Conservation (phyloP, 768 basidiomycete genomes). For the Rhizopogon salebrosus region DNA sequence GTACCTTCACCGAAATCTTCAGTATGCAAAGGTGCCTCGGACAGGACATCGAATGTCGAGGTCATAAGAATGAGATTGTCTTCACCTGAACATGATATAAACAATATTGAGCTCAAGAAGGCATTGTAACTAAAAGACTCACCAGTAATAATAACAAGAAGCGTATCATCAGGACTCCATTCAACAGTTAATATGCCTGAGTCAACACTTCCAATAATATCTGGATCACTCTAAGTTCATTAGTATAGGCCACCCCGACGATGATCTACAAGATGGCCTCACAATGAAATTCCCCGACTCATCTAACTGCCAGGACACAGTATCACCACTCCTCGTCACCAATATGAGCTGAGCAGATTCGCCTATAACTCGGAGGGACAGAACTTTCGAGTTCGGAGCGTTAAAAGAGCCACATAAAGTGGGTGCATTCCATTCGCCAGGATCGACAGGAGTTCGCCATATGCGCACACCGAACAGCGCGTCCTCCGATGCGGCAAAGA, state of each 20-base stretch:
- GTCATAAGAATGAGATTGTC: slow-evolving; percentile 86
- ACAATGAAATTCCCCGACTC: slow-evolving; percentile 40
- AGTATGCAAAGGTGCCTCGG: slow-evolving; percentile 68
- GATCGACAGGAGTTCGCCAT: slow-evolving; percentile 34
- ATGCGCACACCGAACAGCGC: slow-evolving; percentile 54
- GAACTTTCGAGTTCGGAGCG: slow-evolving; percentile 35
- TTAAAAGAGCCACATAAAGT: slow-evolving; percentile 20
- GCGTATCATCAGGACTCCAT: slow-evolving; percentile 91
- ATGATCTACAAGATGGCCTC: slow-evolving; percentile 12
- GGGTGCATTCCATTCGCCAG: slow-evolving; percentile 11
- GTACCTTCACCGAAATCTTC: slow-evolving; percentile 80
- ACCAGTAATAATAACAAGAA: slow-evolving; percentile 83
- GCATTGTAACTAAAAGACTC: slow-evolving; percentile 4
- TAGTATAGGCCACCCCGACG: background rate
- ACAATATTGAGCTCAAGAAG: background rate
- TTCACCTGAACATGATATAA: slow-evolving; percentile 41
- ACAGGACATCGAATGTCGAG: slow-evolving; percentile 80
- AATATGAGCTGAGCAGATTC: slow-evolving; percentile 65
- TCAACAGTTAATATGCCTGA: slow-evolving; percentile 74
- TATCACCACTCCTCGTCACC: slow-evolving; percentile 77
- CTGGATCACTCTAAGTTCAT: slow-evolving; percentile 30
- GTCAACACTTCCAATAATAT: slow-evolving; percentile 85
- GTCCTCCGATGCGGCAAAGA: slow-evolving; percentile 60
- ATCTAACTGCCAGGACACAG: slow-evolving; percentile 59
- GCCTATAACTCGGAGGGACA: slow-evolving; percentile 64